Conservation (phyloP, 331 rosid species). For the Dryas integrifolia region DNA sequence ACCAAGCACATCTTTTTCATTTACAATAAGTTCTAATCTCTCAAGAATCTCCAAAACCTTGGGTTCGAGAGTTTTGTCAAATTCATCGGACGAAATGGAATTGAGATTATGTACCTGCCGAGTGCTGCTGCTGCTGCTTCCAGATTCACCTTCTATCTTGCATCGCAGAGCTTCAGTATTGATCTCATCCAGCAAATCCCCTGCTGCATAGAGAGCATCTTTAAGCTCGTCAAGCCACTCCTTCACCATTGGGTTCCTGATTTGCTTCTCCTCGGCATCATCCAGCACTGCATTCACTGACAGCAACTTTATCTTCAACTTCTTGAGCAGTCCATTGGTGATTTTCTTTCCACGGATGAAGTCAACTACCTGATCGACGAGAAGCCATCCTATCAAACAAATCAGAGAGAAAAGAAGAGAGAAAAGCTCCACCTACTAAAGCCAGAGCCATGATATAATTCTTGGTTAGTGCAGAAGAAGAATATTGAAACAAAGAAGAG, state of each 20-base stretch:
- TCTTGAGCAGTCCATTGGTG: neutral
- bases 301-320: neutral
- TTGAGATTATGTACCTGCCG: neutral
- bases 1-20: constrained; percentile 11
- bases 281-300: constrained; percentile 16
- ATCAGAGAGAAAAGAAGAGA: no score
- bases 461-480: no score
- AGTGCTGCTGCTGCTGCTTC: neutral
- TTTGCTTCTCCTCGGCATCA: constrained; percentile 39
- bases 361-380: no score
- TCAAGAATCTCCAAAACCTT: no score
- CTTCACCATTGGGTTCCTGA: constrained; percentile 21
- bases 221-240: neutral
- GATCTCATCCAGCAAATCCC: constrained; percentile 26
- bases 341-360: no score
- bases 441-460: no score
- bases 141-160: constrained; percentile 23
- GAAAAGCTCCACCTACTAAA: no score
- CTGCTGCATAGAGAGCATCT: neutral
- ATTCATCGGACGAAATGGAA: no score
- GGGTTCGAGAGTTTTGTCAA: no score
- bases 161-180: neutral
- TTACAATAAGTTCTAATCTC: neutral
- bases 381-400: no score
- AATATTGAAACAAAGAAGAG: no score